Evolutionary conservation across 2,329 filamentous ascomycete species (phyloP), one percentile per base, ranked within the genome.

Genomic region (Aspergillus sclerotialis): DNA sequence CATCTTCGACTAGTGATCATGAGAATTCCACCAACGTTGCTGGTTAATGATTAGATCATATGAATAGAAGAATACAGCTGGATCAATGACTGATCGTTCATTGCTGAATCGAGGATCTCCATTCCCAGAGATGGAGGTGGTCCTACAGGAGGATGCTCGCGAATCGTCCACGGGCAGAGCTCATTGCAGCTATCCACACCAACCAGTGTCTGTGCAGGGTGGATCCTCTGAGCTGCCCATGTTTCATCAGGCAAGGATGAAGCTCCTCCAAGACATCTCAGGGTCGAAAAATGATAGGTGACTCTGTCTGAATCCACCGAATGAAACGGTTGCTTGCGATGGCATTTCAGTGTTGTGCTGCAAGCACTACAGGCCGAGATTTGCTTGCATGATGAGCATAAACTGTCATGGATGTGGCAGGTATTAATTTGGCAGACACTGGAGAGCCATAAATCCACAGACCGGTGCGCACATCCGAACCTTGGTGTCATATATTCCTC

Each of bases 381-480:
- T 11, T 55, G 52, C 30, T 49, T 46, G 38, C 60, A 63, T 4
- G 58, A 56, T 4, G 49, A 37, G 35, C 60, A 63, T 33, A 46
- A 47, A 5, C 45, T 50, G 33, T 61, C 55, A 33, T 56, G 50
- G 7, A 54, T 43, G 15, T 52, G 56, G 29, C 60, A 63, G 37
- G 60, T 47, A 2, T 52, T 53, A 9, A 55, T 57, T 37, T 63
- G 59, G 21, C 59, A 57, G 24, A 61, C 56, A 31, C 58, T 58
- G 5, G 58, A 56, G 11, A 63, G 35, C 60, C 60, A 63, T n/a
- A 63, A 39, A 39, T 63, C 60, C 32, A 62, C 45, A 1, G 60
- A 63, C 33, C 60, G 49, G 39, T 63, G 60, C 13, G 60, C 58
- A 31, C 60, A 63, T 28, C 59, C 60, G 32, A 63, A 62, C 2